Conservation (phyloP, 352 stramenopile genomes). For the Phytophthora meadii region DNA sequence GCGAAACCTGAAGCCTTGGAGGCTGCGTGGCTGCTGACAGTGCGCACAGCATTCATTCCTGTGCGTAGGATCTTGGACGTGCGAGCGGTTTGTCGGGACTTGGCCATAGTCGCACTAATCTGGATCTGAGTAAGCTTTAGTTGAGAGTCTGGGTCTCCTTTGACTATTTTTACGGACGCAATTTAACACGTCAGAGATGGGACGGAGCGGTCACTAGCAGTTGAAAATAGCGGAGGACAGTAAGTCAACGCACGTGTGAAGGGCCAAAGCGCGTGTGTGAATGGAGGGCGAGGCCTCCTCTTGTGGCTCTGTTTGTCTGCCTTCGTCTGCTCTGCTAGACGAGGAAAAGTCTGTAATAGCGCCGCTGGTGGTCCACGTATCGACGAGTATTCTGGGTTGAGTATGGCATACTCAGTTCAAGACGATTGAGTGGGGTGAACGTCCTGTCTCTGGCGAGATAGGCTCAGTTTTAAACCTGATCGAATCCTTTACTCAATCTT, state of each 20-base stretch:
- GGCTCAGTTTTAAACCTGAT: constrained; percentile 11
- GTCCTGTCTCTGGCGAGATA: constrained; percentile 19
- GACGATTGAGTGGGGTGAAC: constrained; percentile 9
- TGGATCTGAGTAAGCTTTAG: constrained; percentile 14
- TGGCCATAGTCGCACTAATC: constrained; percentile 33
- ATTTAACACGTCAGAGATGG: constrained; percentile 25
- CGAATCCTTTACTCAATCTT: constrained; percentile 22
- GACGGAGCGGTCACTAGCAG: neutral
- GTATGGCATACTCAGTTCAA: constrained; percentile 30
- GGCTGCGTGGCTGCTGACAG: constrained; percentile 34
- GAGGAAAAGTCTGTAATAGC: constrained; percentile 43
- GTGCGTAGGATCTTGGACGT: constrained; percentile 39
- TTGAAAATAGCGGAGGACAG: constrained; percentile 19
- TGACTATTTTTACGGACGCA: constrained; percentile 33
- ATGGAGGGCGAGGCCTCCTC: constrained; percentile 10
- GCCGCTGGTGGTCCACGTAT: constrained; percentile 23
- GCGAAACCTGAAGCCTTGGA: constrained; percentile 31
- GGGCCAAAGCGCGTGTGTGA: neutral
- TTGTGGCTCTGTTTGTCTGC: constrained; percentile 14
- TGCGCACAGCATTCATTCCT: constrained; percentile 39
- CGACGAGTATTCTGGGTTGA: constrained; percentile 10
- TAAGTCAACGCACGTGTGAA: constrained; percentile 7
- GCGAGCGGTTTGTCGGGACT: constrained; percentile 23
- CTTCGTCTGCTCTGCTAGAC: constrained; percentile 27
- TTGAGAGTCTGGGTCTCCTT: constrained; percentile 1